A percentile compares a stretch with the other conserved stretches of the same genome.
Conservation (phyloP, 2,329 filamentous ascomycete species). For the Fusarium sp. region DNA sequence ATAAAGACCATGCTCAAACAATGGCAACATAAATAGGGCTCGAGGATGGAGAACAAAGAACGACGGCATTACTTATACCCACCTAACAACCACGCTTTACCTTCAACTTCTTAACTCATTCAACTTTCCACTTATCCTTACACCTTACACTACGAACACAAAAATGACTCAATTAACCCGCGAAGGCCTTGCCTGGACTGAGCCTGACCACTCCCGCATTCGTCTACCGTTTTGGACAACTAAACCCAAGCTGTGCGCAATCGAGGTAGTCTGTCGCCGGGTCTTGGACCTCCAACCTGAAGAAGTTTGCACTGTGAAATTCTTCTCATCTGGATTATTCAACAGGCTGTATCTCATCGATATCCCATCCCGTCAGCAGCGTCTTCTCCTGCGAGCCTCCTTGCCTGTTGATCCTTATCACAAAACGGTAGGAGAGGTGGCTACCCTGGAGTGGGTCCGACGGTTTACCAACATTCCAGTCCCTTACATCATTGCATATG, state of each 20-base stretch:
- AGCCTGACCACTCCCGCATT: background rate
- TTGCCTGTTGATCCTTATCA: conserved; percentile 12
- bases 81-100: no score
- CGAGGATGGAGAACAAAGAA: background rate
- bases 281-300: background rate
- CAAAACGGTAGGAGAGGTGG: conserved; percentile 5
- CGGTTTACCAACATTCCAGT: conserved; percentile 1
- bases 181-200: background rate
- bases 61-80: background rate
- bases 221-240: background rate
- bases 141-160: background rate
- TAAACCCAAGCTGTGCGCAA: background rate
- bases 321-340: background rate
- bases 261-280: conserved; percentile 4
- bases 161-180: conserved; percentile 1
- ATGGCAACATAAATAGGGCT: background rate
- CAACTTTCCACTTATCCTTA: background rate
- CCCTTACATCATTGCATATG: background rate
- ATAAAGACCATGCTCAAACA: background rate
- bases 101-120: background rate
- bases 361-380: background rate
- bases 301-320: background rate
- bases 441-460: conserved; percentile 1
- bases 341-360: conserved; percentile 2
- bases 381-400: background rate